phyloP scores from a whole-genome alignment of 2,329 filamentous ascomycete genomes.

The Fusarium sp. region DNA sequence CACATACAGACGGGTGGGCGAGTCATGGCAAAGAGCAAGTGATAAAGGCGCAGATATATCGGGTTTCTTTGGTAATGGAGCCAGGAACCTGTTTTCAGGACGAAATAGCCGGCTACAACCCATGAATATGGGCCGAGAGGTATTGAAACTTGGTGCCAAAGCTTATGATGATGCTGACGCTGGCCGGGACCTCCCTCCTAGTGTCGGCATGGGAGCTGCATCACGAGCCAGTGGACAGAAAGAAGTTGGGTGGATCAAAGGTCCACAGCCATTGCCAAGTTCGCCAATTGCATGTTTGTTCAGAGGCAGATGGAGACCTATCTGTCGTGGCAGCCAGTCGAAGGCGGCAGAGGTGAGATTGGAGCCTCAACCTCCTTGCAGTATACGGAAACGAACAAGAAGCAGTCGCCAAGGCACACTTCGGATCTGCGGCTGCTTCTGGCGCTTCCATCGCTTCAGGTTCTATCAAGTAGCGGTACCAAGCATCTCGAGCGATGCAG shows the following conservation, averaged over 20 bases:
- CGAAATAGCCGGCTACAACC: not conserved
- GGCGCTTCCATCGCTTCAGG: not conserved
- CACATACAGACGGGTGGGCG: not conserved
- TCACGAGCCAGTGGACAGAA: constrained; percentile 11
- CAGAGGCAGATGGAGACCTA: not conserved
- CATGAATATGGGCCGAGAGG: constrained; percentile 1
- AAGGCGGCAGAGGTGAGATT: not conserved
- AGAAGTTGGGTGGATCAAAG: constrained; percentile 6
- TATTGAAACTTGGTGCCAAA: constrained; percentile 1
- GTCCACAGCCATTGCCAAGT: constrained; percentile 5
- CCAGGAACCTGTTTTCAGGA: constrained; percentile 4
- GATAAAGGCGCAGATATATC: not conserved
- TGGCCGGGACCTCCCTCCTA: constrained; percentile 9
- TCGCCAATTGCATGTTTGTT: constrained; percentile 2
- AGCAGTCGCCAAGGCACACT: not conserved
- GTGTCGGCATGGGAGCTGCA: constrained; percentile 6
- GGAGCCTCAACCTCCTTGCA: not conserved
- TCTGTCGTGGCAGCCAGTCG: not conserved
- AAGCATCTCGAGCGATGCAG: not conserved
- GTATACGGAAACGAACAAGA: not conserved
- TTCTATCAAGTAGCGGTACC: constrained; percentile 1
- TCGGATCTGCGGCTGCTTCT: not conserved
- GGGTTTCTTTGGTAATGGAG: not conserved
- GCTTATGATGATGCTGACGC: constrained; percentile 6
- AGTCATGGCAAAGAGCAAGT: not conserved